Base-by-base conservation (phyloP, 768 basidiomycete species). In the Megacollybia marginata region DNA sequence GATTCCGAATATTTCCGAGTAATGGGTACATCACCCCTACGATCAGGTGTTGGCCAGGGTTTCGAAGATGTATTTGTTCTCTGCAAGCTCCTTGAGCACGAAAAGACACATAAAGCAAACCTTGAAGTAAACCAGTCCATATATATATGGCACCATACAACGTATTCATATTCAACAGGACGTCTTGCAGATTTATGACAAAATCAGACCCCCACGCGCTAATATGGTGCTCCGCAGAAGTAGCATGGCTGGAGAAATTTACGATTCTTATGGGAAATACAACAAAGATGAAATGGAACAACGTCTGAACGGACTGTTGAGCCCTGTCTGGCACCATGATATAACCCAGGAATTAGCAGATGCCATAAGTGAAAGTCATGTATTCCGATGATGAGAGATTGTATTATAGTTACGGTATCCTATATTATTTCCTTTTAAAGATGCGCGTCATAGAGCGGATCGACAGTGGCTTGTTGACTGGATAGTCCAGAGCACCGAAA, bases 21-120 rank as follows among this genome's bases (percentile, higher is more conserved):
- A 13, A 34, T 13, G n/a, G 8, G 7, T 13, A 15, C 4, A 48
- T 16, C 31, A 18, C 28, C 7, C n/a, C 62, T 82, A 9, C 79
- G 79, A 2, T 71, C 78, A 0, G 80, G 80, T 1, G 77, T 75
- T 8, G 76, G 80, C 8, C 80, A 82, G 62, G 80, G 77, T 2
- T 69, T 82, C 28, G 80, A 82, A 55, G 81, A 82, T 52, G 73
- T 71, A 1, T 70, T 71, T 42, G 58, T 75, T 5, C 61, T 83
- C 4, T 70, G 68, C 35, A 63, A 68, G 10, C 61, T 82, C 12
- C 70, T 82, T 48, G 71, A 73, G 2, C 68, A 60, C 15, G 40
- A 55, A 13, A 55, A 56, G 8, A 75, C 74, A 52, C 57, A 81
- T 18, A 64, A 69, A 51, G 79, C 73, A 51, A 49, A 66, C 55